Percentiles rank a stretch among this genome's conserved stretches.
These are phyloP conservation scores for Botrytis pseudocinerea DNA, from an alignment of 2,329 filamentous ascomycete genomes.

Conservation along the genomic window DNA sequence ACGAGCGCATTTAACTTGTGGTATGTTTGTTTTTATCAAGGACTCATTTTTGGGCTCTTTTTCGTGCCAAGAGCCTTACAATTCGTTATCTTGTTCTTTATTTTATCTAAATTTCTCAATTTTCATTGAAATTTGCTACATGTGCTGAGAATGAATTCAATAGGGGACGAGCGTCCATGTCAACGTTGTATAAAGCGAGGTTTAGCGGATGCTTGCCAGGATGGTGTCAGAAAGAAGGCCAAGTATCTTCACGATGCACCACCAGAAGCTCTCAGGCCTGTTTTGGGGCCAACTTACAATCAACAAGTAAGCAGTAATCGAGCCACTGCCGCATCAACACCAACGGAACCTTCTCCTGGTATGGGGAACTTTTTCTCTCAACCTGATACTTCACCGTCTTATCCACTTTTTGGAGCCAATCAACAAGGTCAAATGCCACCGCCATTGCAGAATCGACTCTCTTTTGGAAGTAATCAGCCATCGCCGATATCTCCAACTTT, in stretches of 20 bases:
- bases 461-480: slow-evolving; percentile 62
- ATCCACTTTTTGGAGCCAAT: slow-evolving; percentile 48
- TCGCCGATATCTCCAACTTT: slow-evolving; percentile 76
- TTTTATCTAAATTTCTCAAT: neutral
- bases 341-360: slow-evolving; percentile 38
- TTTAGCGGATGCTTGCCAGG: slow-evolving; percentile 86
- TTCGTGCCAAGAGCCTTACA: neutral
- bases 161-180: slow-evolving; percentile 94
- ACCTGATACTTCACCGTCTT: slow-evolving; percentile 38
- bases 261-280: slow-evolving; percentile 83
- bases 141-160: slow-evolving; percentile 24
- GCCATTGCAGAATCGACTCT: slow-evolving; percentile 51
- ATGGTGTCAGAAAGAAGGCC: slow-evolving; percentile 96
- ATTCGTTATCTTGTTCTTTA: slow-evolving; percentile 25
- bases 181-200: slow-evolving; percentile 92
- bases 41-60: slow-evolving; percentile 9
- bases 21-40: slow-evolving; percentile 60
- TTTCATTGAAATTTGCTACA: slow-evolving; percentile 8
- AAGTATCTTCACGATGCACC: slow-evolving; percentile 98
- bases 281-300: slow-evolving; percentile 71
- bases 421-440: slow-evolving; percentile 50
- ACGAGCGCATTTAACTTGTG: slow-evolving; percentile 94
- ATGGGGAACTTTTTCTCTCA: slow-evolving; percentile 39
- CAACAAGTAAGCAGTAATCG: slow-evolving; percentile 49
- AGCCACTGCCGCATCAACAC: slow-evolving; percentile 30